phyloP scores from a whole-genome alignment of 139 green algal species.

The Micromonas pusilla region DNA sequence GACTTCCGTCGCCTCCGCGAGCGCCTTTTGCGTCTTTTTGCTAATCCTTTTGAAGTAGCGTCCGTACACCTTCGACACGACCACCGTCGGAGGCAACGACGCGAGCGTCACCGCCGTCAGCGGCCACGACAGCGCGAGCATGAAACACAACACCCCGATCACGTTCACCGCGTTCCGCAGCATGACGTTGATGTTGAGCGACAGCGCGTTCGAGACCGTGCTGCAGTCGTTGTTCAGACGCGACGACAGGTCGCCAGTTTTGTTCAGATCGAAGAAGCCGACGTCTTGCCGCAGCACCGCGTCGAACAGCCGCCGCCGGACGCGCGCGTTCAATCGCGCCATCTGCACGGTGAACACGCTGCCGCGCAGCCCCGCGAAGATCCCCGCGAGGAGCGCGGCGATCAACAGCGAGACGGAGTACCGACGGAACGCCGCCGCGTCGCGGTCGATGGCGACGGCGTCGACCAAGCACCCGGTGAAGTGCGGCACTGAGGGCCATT shows the following conservation, averaged over 20 bases:
- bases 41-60: neutral
- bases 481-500: neutral
- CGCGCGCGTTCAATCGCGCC: neutral
- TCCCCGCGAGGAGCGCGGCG: neutral
- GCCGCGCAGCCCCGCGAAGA: neutral
- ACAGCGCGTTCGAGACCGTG: neutral
- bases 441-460: neutral
- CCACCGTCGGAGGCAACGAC: slow-evolving; percentile 1
- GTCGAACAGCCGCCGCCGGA: neutral
- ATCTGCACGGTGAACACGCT: neutral
- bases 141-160: neutral
- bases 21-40: neutral
- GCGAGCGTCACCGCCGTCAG: slow-evolving; percentile 5
- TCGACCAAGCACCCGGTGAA: neutral
- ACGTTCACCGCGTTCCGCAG: neutral
- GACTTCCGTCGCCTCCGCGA: slow-evolving; percentile 11
- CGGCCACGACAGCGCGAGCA: neutral
- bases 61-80: slow-evolving; percentile 18
- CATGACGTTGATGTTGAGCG: neutral
- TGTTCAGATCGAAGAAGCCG: neutral
- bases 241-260: neutral
- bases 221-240: neutral
- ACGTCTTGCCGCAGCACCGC: neutral
- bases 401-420: neutral
- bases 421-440: neutral